Evolutionary conservation across 2,329 filamentous ascomycete genomes (phyloP).

Genomic region (Diaporthe destruens): DNA sequence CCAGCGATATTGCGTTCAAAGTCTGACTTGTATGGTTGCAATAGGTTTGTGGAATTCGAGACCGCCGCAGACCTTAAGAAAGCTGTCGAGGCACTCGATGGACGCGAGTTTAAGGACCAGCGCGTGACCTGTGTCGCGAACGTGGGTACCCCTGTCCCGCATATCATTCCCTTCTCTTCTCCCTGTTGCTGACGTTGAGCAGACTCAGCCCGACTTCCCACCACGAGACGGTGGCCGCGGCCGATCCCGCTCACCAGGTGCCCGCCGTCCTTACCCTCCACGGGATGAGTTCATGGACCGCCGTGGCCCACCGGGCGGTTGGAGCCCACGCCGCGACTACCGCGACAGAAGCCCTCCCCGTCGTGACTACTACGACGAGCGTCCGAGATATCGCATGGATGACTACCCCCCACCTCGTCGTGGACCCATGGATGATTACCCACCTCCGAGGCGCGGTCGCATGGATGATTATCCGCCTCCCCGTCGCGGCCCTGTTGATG

Average conservation of each 20-base stretch:
- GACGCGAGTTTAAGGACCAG: constrained; percentile 91
- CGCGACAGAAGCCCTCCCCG: constrained; percentile 84
- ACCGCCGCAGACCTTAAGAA: constrained; percentile 89
- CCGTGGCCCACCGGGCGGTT: constrained; percentile 82
- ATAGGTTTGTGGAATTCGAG: constrained; percentile 97
- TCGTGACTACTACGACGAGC: constrained; percentile 89
- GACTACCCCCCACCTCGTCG: constrained; percentile 79
- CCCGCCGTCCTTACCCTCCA: constrained; percentile 75
- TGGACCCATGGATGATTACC: constrained; percentile 80
- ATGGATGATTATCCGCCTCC: constrained; percentile 68
- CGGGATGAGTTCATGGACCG: constrained; percentile 83
- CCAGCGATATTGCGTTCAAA: neutral
- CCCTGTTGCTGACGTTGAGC: constrained; percentile 42
- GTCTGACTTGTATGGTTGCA: constrained; percentile 42
- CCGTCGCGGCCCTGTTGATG: constrained; percentile 64
- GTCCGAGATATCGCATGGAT: constrained; percentile 78
- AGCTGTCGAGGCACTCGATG: constrained; percentile 95
- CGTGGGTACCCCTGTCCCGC: constrained; percentile 66
- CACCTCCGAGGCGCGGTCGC: constrained; percentile 66
- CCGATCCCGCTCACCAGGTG: constrained; percentile 82
- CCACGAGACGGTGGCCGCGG: constrained; percentile 73
- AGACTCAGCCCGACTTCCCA: constrained; percentile 85
- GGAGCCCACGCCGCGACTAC: constrained; percentile 86
- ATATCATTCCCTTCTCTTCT: constrained; percentile 42
- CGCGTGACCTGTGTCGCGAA: constrained; percentile 89